Percentiles rank a stretch among this genome's conserved stretches.
Evolutionary conservation across 306 rosid genomes (phyloP).

Genomic region (Alnus glutinosa): DNA sequence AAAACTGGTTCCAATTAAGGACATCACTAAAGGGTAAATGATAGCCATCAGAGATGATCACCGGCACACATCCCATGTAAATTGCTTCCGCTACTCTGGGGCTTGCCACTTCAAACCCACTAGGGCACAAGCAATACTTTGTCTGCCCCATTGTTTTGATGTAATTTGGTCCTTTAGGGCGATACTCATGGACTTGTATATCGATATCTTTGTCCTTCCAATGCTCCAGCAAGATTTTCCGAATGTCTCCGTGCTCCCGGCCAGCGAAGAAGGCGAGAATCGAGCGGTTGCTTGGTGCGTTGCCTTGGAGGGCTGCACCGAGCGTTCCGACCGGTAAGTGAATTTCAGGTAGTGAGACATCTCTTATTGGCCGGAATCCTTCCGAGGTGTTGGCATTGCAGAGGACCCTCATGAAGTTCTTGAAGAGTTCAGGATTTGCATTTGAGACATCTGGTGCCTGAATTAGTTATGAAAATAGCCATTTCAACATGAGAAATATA

Average conservation of each 20-base stretch:
- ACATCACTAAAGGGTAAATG: constrained; percentile 76
- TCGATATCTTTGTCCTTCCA: constrained; percentile 71
- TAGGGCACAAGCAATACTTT: constrained; percentile 82
- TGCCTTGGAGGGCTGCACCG: constrained; percentile 32
- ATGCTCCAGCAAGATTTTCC: constrained; percentile 41
- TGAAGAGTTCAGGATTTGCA: constrained; percentile 51
- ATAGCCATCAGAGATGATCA: constrained; percentile 56
- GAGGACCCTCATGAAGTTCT: constrained; percentile 55
- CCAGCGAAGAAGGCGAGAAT: constrained; percentile 73
- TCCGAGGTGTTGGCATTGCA: constrained; percentile 81
- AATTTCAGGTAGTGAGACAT: constrained; percentile 74
- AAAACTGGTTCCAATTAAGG: constrained; percentile 67
- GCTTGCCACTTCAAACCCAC: constrained; percentile 83
- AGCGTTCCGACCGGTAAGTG: constrained; percentile 51
- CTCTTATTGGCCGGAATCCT: constrained; percentile 60
- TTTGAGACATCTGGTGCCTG: constrained; percentile 68
- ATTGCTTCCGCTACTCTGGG: constrained; percentile 82
- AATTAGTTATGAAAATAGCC: background rate
- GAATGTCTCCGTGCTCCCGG: constrained; percentile 57
- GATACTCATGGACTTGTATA: constrained; percentile 64
- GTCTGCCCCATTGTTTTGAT: constrained; percentile 52
- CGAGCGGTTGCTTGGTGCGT: constrained; percentile 35
- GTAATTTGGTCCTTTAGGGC: constrained; percentile 52
- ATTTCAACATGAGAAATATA: background rate
- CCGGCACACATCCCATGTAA: constrained; percentile 69